A percentile compares a stretch with the other conserved stretches of the same genome.
Conservation (phyloP, 768 basidiomycete genomes). For the Amyloporia xantha region DNA sequence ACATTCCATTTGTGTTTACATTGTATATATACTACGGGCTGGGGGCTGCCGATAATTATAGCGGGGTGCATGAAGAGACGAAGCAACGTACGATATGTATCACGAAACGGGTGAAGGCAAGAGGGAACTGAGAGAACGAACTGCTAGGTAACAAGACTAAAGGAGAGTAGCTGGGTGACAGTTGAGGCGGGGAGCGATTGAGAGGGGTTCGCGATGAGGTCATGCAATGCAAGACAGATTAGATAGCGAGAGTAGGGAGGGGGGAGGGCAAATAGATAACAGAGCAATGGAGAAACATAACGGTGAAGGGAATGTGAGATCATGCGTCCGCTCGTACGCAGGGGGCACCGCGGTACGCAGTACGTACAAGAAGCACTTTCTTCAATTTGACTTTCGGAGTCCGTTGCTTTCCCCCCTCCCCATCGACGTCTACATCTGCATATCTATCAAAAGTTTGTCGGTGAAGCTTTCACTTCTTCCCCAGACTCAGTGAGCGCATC, state of each 20-base stretch:
- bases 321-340: background rate
- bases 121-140: background rate
- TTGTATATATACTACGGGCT: no score
- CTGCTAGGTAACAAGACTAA: no score
- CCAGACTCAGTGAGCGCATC: constrained; percentile 58
- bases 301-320: background rate
- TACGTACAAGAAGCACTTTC: background rate
- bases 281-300: background rate
- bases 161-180: no score
- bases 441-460: background rate
- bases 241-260: background rate
- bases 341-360: background rate
- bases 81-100: background rate
- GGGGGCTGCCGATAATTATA: no score
- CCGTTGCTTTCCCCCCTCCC: background rate
- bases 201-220: background rate
- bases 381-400: background rate
- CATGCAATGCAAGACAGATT: background rate
- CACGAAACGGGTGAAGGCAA: background rate
- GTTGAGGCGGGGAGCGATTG: background rate
- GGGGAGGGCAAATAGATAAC: background rate
- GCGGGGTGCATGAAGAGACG: background rate
- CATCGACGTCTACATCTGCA: background rate
- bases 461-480: constrained; percentile 32
- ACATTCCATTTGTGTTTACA: no score